A percentile compares a stretch with the other conserved stretches of the same genome.
phyloP scores from a whole-genome alignment of 805 yeast genomes.

The Wickerhamia fluorescens region DNA sequence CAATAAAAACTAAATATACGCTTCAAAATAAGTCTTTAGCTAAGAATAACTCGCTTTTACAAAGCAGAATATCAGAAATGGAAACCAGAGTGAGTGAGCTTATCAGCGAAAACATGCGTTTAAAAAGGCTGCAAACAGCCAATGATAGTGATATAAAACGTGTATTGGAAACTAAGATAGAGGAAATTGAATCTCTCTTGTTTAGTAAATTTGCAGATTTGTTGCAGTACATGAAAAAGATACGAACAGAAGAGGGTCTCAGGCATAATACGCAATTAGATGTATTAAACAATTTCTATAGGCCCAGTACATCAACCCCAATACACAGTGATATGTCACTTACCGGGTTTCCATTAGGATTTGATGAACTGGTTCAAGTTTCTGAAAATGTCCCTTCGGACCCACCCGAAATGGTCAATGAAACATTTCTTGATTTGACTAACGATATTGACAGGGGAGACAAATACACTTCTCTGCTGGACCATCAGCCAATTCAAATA shows the following conservation, averaged over 20 bases:
- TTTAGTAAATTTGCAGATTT: conserved; percentile 39
- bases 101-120: conserved; percentile 41
- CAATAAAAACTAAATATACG: conserved; percentile 25
- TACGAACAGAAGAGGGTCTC: conserved; percentile 37
- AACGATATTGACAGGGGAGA: too few species aligned
- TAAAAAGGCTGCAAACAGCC: too few species aligned
- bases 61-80: conserved; percentile 44
- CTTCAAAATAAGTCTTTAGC: conserved; percentile 57
- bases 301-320: conserved; percentile 4
- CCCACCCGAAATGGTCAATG: too few species aligned
- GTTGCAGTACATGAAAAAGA: conserved; percentile 31
- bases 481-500: too few species aligned
- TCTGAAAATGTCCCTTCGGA: too few species aligned
- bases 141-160: too few species aligned
- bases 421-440: too few species aligned
- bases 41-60: conserved; percentile 46
- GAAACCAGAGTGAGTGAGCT: conserved; percentile 45
- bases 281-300: conserved; percentile 4
- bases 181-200: conserved; percentile 34
- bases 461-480: too few species aligned
- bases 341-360: too few species aligned
- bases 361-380: too few species aligned
- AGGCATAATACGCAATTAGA: conserved; percentile 12
- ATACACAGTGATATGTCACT: not conserved
- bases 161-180: conserved; percentile 29